phyloP scores from a whole-genome alignment of 2,329 filamentous ascomycete genomes.

The Ploettnerulaceae sp. region DNA sequence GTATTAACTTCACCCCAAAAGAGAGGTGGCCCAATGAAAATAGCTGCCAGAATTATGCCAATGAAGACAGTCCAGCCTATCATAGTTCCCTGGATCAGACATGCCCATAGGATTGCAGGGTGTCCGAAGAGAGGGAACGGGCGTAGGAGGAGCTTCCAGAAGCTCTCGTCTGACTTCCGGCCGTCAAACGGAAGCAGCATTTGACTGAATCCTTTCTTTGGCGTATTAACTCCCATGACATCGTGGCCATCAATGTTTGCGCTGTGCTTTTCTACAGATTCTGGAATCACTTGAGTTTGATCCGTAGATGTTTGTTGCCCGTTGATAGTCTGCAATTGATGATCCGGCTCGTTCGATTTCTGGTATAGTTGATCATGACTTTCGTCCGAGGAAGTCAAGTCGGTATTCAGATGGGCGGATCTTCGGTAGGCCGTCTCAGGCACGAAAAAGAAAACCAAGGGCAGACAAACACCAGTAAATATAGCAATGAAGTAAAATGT shows the following conservation, averaged over 20 bases:
- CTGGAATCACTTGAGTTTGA: not conserved
- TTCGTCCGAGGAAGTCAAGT: constrained; percentile 42
- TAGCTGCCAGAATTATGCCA: constrained; percentile 73
- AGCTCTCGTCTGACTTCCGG: constrained; percentile 72
- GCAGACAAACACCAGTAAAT: constrained; percentile 66
- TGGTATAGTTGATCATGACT: constrained; percentile 12
- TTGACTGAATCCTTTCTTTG: constrained; percentile 52
- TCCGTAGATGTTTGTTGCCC: not conserved
- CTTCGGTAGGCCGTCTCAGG: constrained; percentile 80
- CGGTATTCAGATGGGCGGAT: constrained; percentile 62
- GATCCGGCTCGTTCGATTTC: not conserved
- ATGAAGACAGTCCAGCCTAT: constrained; percentile 97
- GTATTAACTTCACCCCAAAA: constrained; percentile 78
- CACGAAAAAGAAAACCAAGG: constrained; percentile 69
- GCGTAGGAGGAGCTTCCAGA: constrained; percentile 59
- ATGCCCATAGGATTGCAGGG: constrained; percentile 76
- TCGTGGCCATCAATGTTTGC: constrained; percentile 2
- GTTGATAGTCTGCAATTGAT: not conserved
- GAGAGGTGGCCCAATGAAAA: constrained; percentile 75
- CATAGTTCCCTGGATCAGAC: constrained; percentile 78
- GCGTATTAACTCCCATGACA: constrained; percentile 19
- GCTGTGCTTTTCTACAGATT: constrained; percentile 6
- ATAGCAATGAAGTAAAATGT: constrained; percentile 86
- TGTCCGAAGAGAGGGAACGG: constrained; percentile 81
- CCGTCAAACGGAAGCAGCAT: constrained; percentile 71